Base-by-base conservation (phyloP, 2,329 filamentous ascomycete species). In the Aspergillus neoniger region DNA sequence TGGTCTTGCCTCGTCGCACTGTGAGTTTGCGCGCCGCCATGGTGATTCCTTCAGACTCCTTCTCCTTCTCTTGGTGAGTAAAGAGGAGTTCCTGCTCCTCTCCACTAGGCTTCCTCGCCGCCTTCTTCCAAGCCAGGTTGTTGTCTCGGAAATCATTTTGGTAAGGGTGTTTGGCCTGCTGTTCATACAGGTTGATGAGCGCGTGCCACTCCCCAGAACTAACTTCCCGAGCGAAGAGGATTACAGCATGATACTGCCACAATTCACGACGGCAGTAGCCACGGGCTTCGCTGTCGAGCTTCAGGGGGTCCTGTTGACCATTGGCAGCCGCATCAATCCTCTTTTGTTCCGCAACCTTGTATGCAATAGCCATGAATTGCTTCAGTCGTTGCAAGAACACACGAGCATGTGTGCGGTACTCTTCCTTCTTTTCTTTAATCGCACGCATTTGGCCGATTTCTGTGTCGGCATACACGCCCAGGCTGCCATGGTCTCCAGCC, bases 351-450 rank as follows among this genome's bases (percentile, higher is more conserved):
- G 91, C 88, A 61, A 87, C 84, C 51, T 90, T 89, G 69, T 96
- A 96, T 60, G 91, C 90, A 50, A 88, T 83, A 19, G 88, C 86
- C 85, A 98, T 90, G 73, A 93, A 94, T 55, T 91, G 88, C 64
- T 90, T 88, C 14, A 97, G 81, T 50, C 93, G 86, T 63, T 88
- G 86, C 70, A 96, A 84, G 73, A 98, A 97, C 56, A 85, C 79
- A 21, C 83, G 80, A 66, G 89, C 92, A 73, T 96, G 91, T 14
- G 87, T 83, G 59, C 88, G 82, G 71, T 97, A 99, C 72, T 91
- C 89, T 64, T 96, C 90, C 75, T 92, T 95, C 84, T 96, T 97
- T 76, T 98, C 92, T 68, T 92, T 91, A 25, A 99, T 86, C 43
- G 96, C 93, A 57, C 91, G 88, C 94, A 99, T 98, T 67, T 91